Conservation (phyloP, 2,329 filamentous ascomycete genomes). For the Hawksworthiomyces lignivorus region DNA sequence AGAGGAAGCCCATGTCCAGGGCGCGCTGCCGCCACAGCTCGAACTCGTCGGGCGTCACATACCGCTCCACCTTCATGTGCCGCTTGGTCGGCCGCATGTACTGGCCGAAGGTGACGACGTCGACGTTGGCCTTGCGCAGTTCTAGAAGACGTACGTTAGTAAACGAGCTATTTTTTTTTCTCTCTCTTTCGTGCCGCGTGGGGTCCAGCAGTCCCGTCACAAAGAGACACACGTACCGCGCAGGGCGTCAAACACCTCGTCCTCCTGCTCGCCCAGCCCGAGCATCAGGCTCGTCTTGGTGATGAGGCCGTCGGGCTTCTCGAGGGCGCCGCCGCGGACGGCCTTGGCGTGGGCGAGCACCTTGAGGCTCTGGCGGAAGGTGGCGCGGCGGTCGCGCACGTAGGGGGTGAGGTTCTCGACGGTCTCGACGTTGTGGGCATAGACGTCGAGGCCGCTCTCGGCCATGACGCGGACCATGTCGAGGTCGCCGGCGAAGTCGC, state of each 20-base stretch:
- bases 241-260: conserved; percentile 73
- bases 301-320: conserved; percentile 52
- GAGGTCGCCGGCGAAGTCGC: conserved; percentile 77
- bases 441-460: conserved; percentile 84
- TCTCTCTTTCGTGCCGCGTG: no score
- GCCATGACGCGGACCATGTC: conserved; percentile 85
- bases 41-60: conserved; percentile 85
- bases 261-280: conserved; percentile 84
- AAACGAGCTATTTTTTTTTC: no score
- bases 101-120: conserved; percentile 98
- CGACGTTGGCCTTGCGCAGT: conserved; percentile 71
- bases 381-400: conserved; percentile 83
- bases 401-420: conserved; percentile 83
- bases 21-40: conserved; percentile 86
- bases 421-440: conserved; percentile 95
- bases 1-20: conserved; percentile 91
- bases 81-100: conserved; percentile 99
- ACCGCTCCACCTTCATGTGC: conserved; percentile 94
- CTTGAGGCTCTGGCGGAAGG: conserved; percentile 73
- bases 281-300: conserved; percentile 99
- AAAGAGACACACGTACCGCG: conserved; percentile 56
- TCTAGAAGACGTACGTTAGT: no score
- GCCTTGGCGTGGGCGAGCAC: conserved; percentile 79
- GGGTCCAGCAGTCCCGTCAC: no score
- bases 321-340: conserved; percentile 47